Percentiles rank a stretch among this genome's conserved stretches.
These are phyloP conservation scores for Papiliotrema flavescens DNA, from an alignment of 1,284 basidiomycete genomes.

Conservation along the genomic window DNA sequence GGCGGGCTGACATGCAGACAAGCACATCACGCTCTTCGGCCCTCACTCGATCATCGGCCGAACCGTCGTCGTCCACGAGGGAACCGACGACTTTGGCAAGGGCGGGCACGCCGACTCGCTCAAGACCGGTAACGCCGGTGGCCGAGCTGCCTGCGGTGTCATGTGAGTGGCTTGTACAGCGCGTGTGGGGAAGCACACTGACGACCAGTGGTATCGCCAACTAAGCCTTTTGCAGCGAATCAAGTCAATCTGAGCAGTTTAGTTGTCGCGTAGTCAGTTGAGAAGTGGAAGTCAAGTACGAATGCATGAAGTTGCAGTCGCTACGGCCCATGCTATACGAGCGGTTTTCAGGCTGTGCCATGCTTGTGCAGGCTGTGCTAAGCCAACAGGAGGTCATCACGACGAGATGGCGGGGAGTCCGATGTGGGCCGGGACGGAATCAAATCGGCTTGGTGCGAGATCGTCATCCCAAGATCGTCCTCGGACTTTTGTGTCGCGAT, in stretches of 20 bases:
- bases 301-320: too few species aligned
- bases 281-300: background rate
- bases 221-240: background rate
- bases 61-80: constrained; percentile 58
- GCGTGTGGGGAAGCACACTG: background rate
- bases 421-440: too few species aligned
- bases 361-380: too few species aligned
- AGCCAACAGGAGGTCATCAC: too few species aligned
- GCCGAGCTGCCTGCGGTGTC: constrained; percentile 67
- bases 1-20: constrained; percentile 49
- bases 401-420: too few species aligned
- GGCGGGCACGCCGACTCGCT: constrained; percentile 64
- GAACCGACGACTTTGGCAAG: constrained; percentile 68
- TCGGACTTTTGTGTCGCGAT: too few species aligned
- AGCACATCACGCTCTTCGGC: constrained; percentile 64
- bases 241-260: too few species aligned
- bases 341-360: too few species aligned
- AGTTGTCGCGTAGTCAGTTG: background rate
- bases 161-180: constrained; percentile 54
- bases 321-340: too few species aligned
- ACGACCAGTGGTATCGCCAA: constrained; percentile 10
- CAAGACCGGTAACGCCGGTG: constrained; percentile 71
- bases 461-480: too few species aligned
- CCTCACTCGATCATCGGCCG: constrained; percentile 66
- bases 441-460: too few species aligned